A percentile compares a stretch with the other conserved stretches of the same genome.
Evolutionary conservation across 345 rosid genomes (phyloP).

Genomic region (Toxicodendron radicans): DNA sequence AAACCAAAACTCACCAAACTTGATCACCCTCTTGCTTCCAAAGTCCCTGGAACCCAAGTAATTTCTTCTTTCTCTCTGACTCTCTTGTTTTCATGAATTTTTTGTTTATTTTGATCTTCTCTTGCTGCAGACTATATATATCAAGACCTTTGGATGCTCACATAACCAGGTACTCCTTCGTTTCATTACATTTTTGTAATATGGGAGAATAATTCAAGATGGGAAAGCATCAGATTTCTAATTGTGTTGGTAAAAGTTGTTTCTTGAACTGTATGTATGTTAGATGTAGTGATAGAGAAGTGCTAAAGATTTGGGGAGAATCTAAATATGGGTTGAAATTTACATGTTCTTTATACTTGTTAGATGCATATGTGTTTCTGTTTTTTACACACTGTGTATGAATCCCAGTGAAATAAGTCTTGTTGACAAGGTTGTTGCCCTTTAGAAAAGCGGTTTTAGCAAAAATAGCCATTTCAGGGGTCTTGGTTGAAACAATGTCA

Average conservation of each 20-base stretch:
- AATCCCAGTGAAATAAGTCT: too few species aligned
- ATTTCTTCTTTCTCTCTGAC: neutral
- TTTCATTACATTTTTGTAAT: neutral
- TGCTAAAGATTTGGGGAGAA: too few species aligned
- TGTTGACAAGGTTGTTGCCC: too few species aligned
- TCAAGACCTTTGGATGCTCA: conserved; percentile 95
- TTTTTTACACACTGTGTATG: too few species aligned
- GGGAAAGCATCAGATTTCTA: neutral
- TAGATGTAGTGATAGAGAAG: too few species aligned
- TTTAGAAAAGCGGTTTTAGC: too few species aligned
- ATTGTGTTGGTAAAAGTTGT: neutral
- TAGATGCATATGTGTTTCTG: too few species aligned
- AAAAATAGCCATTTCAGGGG: too few species aligned
- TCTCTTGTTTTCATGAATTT: conserved; percentile 9
- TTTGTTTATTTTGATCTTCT: conserved; percentile 8
- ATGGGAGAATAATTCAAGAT: neutral
- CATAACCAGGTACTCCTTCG: conserved; percentile 65
- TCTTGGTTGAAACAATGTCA: too few species aligned
- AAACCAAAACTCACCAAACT: conserved; percentile 37
- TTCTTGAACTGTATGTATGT: too few species aligned
- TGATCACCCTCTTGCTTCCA: conserved; percentile 36
- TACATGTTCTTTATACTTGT: too few species aligned
- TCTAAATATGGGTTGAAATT: too few species aligned
- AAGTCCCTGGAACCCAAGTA: conserved; percentile 88
- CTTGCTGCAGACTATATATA: conserved; percentile 57